phyloP scores from a whole-genome alignment of 345 rosid species.

The Eucalyptus marginata region DNA sequence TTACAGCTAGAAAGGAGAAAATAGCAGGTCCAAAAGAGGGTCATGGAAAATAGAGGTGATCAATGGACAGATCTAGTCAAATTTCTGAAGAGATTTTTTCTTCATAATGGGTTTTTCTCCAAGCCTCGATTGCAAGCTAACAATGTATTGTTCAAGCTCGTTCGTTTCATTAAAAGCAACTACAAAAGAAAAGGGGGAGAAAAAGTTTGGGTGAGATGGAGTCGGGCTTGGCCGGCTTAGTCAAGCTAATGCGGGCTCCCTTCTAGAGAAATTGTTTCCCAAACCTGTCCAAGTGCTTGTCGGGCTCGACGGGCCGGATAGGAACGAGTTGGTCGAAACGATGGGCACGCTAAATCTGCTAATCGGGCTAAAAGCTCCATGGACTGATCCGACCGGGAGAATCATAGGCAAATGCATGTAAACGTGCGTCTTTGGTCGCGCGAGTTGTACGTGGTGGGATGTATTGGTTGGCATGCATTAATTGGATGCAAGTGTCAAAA shows the following conservation, averaged over 20 bases:
- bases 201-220: not conserved
- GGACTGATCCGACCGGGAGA: not conserved
- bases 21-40: not conserved
- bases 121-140: not conserved
- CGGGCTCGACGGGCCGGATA: not conserved
- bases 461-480: not conserved
- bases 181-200: not conserved
- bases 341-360: not conserved
- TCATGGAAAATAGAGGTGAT: not conserved
- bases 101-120: no score
- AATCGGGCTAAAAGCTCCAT: not conserved
- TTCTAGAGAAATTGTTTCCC: not conserved
- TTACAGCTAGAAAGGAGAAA: not conserved
- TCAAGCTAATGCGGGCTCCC: not conserved
- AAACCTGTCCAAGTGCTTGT: not conserved
- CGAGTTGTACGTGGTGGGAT: not conserved
- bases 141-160: not conserved
- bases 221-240: not conserved
- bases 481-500: not conserved
- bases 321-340: not conserved
- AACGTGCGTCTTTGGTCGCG: not conserved
- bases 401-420: not conserved
- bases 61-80: not conserved
- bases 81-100: not conserved
- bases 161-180: not conserved